Conservation (phyloP, 352 stramenopile genomes). For the Poterioochromonas sp. region DNA sequence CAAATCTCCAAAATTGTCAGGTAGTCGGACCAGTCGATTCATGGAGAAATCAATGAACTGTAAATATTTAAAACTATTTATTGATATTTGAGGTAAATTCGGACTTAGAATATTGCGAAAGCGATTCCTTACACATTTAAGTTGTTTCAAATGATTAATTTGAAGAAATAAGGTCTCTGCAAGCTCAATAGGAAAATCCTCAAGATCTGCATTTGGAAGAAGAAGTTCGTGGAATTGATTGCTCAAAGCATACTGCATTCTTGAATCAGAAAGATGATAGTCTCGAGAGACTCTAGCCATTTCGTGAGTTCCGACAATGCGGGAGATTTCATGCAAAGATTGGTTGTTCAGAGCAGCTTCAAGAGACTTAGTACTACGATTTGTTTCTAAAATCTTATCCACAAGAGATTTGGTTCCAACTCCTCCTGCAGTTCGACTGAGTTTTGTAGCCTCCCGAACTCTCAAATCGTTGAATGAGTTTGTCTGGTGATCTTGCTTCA, state of each 20-base stretch:
- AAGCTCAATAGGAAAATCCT: not conserved
- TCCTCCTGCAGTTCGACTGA: not conserved
- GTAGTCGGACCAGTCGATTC: not conserved
- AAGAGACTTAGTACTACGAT: not conserved
- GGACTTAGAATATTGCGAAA: not conserved
- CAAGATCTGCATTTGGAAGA: not conserved
- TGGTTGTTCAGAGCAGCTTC: not conserved
- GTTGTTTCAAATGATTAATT: not conserved
- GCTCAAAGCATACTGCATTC: not conserved
- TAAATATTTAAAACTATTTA: slow-evolving; percentile 1
- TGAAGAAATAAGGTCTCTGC: not conserved
- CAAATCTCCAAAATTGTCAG: not conserved
- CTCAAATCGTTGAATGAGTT: not conserved
- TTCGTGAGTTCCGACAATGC: not conserved
- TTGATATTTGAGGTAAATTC: not conserved
- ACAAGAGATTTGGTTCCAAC: not conserved
- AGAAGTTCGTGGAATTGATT: not conserved
- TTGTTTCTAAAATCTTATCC: not conserved
- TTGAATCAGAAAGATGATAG: not conserved
- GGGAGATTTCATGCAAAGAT: not conserved
- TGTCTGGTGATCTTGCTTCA: not conserved
- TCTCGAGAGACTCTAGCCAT: not conserved
- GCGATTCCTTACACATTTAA: not conserved
- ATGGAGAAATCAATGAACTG: not conserved
- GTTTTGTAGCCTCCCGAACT: not conserved